phyloP scores from a whole-genome alignment of 2,329 filamentous ascomycete genomes.

The Fusarium sp. region DNA sequence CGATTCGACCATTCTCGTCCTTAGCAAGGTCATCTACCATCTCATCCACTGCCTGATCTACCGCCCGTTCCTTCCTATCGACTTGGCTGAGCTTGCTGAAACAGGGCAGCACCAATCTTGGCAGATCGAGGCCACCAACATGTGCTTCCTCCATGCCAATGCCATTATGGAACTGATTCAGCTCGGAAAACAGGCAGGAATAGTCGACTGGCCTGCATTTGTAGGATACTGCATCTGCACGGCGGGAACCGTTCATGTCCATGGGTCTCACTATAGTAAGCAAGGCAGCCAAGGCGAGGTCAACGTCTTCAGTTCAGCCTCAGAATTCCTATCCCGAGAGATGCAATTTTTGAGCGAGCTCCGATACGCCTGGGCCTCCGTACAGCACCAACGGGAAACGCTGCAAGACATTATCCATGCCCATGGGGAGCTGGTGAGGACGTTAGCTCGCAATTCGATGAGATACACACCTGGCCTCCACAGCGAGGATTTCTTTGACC shows the following conservation, averaged over 20 bases:
- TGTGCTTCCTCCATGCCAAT: slow-evolving; percentile 90
- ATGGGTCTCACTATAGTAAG: slow-evolving; percentile 84
- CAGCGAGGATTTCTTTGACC: slow-evolving; percentile 89
- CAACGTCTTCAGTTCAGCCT: slow-evolving; percentile 74
- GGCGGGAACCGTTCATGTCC: slow-evolving; percentile 89
- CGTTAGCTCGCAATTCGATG: slow-evolving; percentile 75
- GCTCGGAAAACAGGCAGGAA: slow-evolving; percentile 80
- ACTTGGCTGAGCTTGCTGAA: slow-evolving; percentile 84
- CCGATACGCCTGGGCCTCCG: slow-evolving; percentile 81
- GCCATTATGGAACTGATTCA: slow-evolving; percentile 88
- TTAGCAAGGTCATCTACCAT: slow-evolving; percentile 91
- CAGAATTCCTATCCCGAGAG: slow-evolving; percentile 82
- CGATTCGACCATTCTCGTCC: slow-evolving; percentile 83
- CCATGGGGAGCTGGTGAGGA: slow-evolving; percentile 86
- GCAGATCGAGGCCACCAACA: slow-evolving; percentile 92
- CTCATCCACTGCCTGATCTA: slow-evolving; percentile 90
- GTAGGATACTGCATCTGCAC: slow-evolving; percentile 90
- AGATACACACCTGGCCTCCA: slow-evolving; percentile 86
- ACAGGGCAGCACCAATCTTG: slow-evolving; percentile 90
- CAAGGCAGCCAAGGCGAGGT: slow-evolving; percentile 64
- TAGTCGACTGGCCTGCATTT: slow-evolving; percentile 89
- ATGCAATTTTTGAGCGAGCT: slow-evolving; percentile 86
- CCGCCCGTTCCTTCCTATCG: slow-evolving; percentile 87
- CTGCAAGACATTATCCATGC: slow-evolving; percentile 83
- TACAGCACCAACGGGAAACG: slow-evolving; percentile 85